These are phyloP conservation scores for Pholiota adiposa DNA, from an alignment of 1,284 basidiomycete genomes.

Conservation along the genomic window DNA sequence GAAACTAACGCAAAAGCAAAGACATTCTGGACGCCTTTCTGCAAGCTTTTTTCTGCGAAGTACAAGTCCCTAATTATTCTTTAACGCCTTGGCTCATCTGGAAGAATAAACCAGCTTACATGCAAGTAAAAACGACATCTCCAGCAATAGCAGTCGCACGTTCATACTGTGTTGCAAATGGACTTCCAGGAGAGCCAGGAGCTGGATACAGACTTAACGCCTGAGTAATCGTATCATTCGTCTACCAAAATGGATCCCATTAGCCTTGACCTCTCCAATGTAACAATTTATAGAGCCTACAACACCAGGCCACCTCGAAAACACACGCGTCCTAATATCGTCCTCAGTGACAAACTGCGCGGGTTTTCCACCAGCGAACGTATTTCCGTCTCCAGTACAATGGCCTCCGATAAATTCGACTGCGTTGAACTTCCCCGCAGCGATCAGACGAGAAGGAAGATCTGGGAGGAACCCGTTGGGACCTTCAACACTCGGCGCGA, in stretches of 20 bases:
- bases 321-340: constrained; percentile 41
- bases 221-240: constrained; percentile 39
- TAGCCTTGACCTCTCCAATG: not conserved
- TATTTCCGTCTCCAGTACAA: constrained; percentile 47
- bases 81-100: not conserved
- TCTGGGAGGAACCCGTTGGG: constrained; percentile 43
- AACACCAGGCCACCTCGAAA: constrained; percentile 42
- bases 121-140: constrained; percentile 49
- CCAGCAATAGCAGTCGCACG: constrained; percentile 46
- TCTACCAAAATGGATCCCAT: constrained; percentile 28
- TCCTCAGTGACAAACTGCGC: constrained; percentile 43
- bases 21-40: constrained; percentile 36
- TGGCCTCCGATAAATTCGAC: constrained; percentile 49
- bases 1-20: constrained; percentile 38
- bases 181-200: constrained; percentile 37
- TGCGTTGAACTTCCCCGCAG: constrained; percentile 38
- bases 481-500: constrained; percentile 43
- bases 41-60: constrained; percentile 37
- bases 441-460: constrained; percentile 44
- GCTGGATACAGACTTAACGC: constrained; percentile 44
- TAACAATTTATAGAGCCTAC: constrained; percentile 28
- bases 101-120: constrained; percentile 33
- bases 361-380: constrained; percentile 44
- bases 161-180: constrained; percentile 45
- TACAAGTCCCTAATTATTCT: constrained; percentile 41